Percentiles rank a stretch among this genome's conserved stretches.
Conservation (phyloP, 768 basidiomycete genomes). For the Exidia glandulosa region DNA sequence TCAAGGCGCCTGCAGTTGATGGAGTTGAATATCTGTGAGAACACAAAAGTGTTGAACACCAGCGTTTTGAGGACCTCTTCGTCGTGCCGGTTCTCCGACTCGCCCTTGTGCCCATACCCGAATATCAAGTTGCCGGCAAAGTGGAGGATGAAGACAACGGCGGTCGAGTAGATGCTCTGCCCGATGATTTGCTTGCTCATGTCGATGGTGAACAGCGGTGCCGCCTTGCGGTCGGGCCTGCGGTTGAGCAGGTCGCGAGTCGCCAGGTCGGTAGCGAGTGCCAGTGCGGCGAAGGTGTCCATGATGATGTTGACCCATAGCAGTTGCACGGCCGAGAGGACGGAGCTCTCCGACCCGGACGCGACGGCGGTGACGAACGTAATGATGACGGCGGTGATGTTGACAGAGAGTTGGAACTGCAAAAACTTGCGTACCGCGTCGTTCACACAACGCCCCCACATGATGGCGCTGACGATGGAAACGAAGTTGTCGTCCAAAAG, state of each 20-base stretch:
- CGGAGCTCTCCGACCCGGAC: constrained; percentile 63
- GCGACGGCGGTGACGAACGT: constrained; percentile 87
- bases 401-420: constrained; percentile 90
- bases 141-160: constrained; percentile 78
- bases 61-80: constrained; percentile 57
- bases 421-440: constrained; percentile 96
- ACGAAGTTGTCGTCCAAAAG: constrained; percentile 97
- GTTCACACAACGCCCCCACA: constrained; percentile 99
- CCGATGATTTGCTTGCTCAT: constrained; percentile 96
- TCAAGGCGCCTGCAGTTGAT: constrained; percentile 86
- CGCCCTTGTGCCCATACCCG: constrained; percentile 22
- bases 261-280: constrained; percentile 94
- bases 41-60: constrained; percentile 98
- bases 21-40: constrained; percentile 94
- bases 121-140: constrained; percentile 72
- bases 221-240: constrained; percentile 80
- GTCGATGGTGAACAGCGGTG: constrained; percentile 80
- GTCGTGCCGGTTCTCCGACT: constrained; percentile 12
- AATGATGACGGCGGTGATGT: constrained; percentile 90
- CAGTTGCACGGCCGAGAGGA: constrained; percentile 90
- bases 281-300: constrained; percentile 97
- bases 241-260: constrained; percentile 69
- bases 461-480: constrained; percentile 93
- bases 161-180: constrained; percentile 81
- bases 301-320: constrained; percentile 99